A percentile compares a stretch with the other conserved stretches of the same genome.
Conservation (phyloP, 2,329 filamentous ascomycete species). For the Exophiala phaeomuriformis region DNA sequence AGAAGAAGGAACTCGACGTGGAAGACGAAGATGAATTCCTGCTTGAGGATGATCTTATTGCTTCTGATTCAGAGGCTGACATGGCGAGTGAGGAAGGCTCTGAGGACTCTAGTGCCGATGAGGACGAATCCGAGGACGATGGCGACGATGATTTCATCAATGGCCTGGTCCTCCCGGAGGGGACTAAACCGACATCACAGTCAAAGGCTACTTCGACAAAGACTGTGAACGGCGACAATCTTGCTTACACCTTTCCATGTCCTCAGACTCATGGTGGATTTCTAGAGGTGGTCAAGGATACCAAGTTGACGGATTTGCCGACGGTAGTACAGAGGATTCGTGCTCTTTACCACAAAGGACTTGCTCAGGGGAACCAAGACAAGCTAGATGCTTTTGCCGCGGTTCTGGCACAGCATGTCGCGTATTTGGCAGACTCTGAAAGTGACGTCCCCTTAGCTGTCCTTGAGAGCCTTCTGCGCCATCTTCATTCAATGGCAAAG, state of each 20-base stretch:
- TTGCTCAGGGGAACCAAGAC: slow-evolving; percentile 76
- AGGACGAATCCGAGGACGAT: slow-evolving; percentile 49
- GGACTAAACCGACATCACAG: slow-evolving; percentile 38
- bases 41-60: slow-evolving; percentile 80
- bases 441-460: slow-evolving; percentile 50
- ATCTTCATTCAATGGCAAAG: slow-evolving; percentile 87
- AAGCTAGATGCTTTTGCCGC: slow-evolving; percentile 56
- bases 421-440: slow-evolving; percentile 47
- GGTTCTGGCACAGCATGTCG: slow-evolving; percentile 49
- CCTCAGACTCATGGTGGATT: slow-evolving; percentile 72
- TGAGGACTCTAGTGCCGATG: slow-evolving; percentile 42
- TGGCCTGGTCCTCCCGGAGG: slow-evolving; percentile 48
- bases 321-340: slow-evolving; percentile 82
- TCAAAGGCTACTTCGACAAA: slow-evolving; percentile 47
- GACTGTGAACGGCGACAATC: slow-evolving; percentile 43
- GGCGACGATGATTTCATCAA: slow-evolving; percentile 66
- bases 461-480: slow-evolving; percentile 73
- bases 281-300: slow-evolving; percentile 54
- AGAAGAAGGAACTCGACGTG: slow-evolving; percentile 53
- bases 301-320: slow-evolving; percentile 60
- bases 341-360: slow-evolving; percentile 82
- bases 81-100: slow-evolving; percentile 37
- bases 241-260: slow-evolving; percentile 82
- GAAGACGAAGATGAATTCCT: slow-evolving; percentile 94
- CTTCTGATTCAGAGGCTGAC: slow-evolving; percentile 60